A percentile compares a stretch with the other conserved stretches of the same genome.
Evolutionary conservation across 2,329 filamentous ascomycete species (phyloP).

Genomic region (Juglanconis juglandina): DNA sequence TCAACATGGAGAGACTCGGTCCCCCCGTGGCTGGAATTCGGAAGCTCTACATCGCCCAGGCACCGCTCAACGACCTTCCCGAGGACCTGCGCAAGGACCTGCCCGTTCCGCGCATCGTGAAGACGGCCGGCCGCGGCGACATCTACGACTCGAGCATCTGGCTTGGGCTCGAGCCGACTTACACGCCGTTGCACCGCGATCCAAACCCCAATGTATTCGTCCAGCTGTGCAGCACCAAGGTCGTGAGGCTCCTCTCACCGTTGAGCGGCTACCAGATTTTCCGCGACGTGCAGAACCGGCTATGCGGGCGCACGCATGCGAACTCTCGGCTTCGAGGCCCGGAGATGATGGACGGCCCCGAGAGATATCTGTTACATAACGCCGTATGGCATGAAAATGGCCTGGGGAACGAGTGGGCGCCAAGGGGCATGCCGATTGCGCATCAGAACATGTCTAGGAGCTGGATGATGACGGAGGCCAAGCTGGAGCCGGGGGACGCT

Average conservation of each 20-base stretch:
- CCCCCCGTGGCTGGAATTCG: constrained; percentile 2
- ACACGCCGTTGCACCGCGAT: constrained; percentile 86
- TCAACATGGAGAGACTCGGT: constrained; percentile 33
- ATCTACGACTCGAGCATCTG: constrained; percentile 85
- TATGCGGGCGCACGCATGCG: constrained; percentile 30
- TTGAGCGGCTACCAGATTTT: constrained; percentile 63
- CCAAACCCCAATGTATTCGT: constrained; percentile 92
- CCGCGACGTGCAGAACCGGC: constrained; percentile 40
- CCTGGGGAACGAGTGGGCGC: background rate
- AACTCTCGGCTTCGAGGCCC: constrained; percentile 62
- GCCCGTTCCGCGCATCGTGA: constrained; percentile 63
- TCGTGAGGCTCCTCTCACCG: constrained; percentile 68
- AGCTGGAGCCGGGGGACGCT: constrained; percentile 63
- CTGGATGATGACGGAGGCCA: constrained; percentile 43
- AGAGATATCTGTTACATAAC: constrained; percentile 63
- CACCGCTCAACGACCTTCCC: constrained; percentile 68
- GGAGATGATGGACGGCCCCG: constrained; percentile 87
- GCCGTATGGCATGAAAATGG: constrained; percentile 62
- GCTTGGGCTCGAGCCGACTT: constrained; percentile 82
- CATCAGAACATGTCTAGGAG: constrained; percentile 6
- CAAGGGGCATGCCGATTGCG: constrained; percentile 23
- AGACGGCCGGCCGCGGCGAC: constrained; percentile 67
- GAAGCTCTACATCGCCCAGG: constrained; percentile 84
- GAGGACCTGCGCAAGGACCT: constrained; percentile 59
- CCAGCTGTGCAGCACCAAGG: constrained; percentile 73